Base-by-base conservation (phyloP, 2,329 filamentous ascomycete species). In the Alternaria hordeiaustralica region DNA sequence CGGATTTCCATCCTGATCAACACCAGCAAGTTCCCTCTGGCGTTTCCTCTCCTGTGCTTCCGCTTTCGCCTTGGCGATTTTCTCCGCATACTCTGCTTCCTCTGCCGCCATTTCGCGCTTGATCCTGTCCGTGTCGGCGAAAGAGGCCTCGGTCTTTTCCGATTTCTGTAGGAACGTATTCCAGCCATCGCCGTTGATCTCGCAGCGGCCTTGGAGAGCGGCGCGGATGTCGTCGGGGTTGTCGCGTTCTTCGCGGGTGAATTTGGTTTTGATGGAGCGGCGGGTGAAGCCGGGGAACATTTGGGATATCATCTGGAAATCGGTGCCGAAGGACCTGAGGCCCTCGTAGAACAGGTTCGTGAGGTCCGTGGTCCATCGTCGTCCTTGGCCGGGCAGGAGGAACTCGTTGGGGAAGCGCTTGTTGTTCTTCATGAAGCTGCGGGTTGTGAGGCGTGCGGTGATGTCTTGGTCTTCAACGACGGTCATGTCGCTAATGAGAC, bases 221-320 rank as follows among this genome's bases (percentile, higher is more conserved):
- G 85, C 84, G 64, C 88, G 88, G 69, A 96, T 85, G 65, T 87
- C 86, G 4, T 82, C 80, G 0, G 91, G 89, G 66, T 90, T 86
- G 57, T 87, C 83, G 33, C 88, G 85, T 80, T 96, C 92, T 80
- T 96, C 93, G 64, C 90, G 89, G 72, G 90, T 92, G 81, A 93
- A 96, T 77, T 96, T 96, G 68, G 90, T 86, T 82, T 95, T 95
- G 80, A 96, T 86, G 77, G 92, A 88, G 30, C 90, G 87, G 18
- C 93, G 86, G 63, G 87, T 91, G 73, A 90, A 89, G 66, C 87
- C 86, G 1, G 89, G 87, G 73, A 96, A 94, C 86, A 94, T 89
- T 71, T 88, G 87, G 63, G 87, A 86, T 71, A 96, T 94, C 80
- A 92, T 92, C 76, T 90, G 87, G 75, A 96, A 96, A 76, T 95